phyloP scores from a whole-genome alignment of 257 asterid species.

The Solanum appendiculatum region DNA sequence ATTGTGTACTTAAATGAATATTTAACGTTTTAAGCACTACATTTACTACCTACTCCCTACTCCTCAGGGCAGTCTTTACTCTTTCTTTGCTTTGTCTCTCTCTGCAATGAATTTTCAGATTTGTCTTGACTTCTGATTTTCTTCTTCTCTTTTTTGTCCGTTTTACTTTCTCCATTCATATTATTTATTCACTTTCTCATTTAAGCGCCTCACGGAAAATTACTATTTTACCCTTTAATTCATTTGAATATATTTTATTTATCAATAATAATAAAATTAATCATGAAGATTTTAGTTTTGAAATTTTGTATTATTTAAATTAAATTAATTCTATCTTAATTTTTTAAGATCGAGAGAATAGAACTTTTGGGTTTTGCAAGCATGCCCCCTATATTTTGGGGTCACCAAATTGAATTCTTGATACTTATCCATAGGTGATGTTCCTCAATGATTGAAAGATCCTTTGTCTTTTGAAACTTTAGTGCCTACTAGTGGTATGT shows the following conservation, averaged over 20 bases:
- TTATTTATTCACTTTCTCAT: background rate
- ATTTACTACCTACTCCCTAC: background rate
- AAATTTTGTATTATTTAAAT: too few relatives aligned
- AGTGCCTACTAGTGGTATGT: background rate
- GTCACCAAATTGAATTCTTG: background rate
- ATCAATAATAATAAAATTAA: too few relatives aligned
- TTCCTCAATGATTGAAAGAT: background rate
- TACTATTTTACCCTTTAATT: too few relatives aligned
- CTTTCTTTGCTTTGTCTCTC: background rate
- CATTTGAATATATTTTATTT: too few relatives aligned
- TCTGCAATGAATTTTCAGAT: conserved; percentile 1
- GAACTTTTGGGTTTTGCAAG: background rate
- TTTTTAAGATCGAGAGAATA: background rate
- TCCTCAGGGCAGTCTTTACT: background rate
- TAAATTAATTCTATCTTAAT: background rate
- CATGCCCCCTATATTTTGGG: background rate
- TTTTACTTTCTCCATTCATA: background rate
- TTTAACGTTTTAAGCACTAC: background rate
- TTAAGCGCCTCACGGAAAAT: too few relatives aligned
- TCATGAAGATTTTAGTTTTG: background rate
- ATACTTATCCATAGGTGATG: background rate
- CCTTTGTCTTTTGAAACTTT: background rate
- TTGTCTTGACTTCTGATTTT: background rate
- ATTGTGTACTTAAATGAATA: background rate
- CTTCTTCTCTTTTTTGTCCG: background rate